Conservation (phyloP, 495 filamentous ascomycete species). For the Mytilinidion resinicola region DNA sequence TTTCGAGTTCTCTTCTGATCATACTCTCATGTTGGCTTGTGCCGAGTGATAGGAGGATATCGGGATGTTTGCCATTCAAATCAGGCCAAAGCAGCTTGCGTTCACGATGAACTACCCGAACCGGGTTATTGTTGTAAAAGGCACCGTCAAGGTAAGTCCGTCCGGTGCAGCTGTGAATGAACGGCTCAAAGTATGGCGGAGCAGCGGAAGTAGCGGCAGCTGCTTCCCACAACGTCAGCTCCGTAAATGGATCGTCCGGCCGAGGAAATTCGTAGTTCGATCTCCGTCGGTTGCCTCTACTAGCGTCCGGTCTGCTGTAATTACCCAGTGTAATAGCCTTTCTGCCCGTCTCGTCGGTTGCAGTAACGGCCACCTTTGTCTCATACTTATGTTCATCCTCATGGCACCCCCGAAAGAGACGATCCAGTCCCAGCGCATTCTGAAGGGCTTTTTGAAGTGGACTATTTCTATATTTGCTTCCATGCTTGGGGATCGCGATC, state of each 20-base stretch:
- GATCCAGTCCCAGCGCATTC: conserved; percentile 29
- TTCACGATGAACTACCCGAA: conserved; percentile 35
- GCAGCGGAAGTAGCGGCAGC: conserved; percentile 44
- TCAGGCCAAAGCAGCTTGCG: conserved; percentile 39
- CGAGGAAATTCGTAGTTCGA: conserved; percentile 43
- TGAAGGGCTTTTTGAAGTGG: conserved; percentile 37
- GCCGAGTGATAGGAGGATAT: conserved; percentile 41
- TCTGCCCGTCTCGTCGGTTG: conserved; percentile 32
- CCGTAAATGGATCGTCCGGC: conserved; percentile 34
- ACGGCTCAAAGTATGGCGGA: conserved; percentile 44
- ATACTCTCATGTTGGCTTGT: conserved; percentile 27
- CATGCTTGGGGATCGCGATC: conserved; percentile 33
- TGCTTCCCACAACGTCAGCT: conserved; percentile 43
- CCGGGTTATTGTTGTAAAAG: conserved; percentile 38
- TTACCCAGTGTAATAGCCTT: conserved; percentile 41
- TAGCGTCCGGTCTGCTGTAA: conserved; percentile 36
- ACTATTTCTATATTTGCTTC: conserved; percentile 39
- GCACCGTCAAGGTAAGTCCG: conserved; percentile 21
- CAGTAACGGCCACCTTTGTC: conserved; percentile 42
- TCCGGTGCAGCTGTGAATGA: conserved; percentile 30
- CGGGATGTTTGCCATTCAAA: conserved; percentile 27
- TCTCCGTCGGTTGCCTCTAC: not conserved
- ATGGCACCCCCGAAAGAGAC: conserved; percentile 39
- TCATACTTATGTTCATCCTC: conserved; percentile 23
- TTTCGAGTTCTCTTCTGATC: not conserved